These are phyloP conservation scores for Xylaria flabelliformis DNA, from an alignment of 495 filamentous ascomycete species.

Conservation along the genomic window DNA sequence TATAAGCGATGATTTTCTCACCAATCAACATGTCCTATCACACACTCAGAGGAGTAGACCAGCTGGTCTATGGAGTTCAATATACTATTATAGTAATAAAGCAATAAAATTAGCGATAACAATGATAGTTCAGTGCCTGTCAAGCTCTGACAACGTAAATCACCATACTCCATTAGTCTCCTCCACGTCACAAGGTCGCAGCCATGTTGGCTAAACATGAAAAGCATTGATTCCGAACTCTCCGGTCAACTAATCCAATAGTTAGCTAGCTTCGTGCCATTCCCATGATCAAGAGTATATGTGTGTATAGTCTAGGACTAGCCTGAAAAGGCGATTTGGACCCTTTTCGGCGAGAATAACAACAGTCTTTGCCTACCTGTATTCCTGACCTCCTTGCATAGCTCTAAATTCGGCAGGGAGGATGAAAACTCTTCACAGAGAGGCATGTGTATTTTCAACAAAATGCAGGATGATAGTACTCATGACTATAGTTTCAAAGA, in stretches of 20 bases:
- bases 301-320: no score
- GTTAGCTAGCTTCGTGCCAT: neutral
- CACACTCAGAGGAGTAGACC: neutral
- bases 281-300: no score
- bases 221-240: neutral
- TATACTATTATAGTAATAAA: neutral
- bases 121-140: neutral
- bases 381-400: no score
- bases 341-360: no score
- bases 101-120: neutral
- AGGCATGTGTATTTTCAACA: neutral
- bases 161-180: neutral
- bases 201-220: neutral
- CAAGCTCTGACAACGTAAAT: neutral
- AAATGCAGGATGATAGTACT: neutral
- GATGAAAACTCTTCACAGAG: neutral
- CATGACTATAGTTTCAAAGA: neutral
- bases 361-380: no score
- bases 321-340: no score
- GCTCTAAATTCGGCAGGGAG: neutral
- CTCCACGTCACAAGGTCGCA: neutral
- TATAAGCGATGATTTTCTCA: neutral
- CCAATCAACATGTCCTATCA: neutral
- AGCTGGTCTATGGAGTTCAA: neutral
- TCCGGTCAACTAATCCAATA: neutral